A percentile compares a stretch with the other conserved stretches of the same genome.
phyloP scores from a whole-genome alignment of 2,329 filamentous ascomycete species.

The Hypoxylon rubiginosum region DNA sequence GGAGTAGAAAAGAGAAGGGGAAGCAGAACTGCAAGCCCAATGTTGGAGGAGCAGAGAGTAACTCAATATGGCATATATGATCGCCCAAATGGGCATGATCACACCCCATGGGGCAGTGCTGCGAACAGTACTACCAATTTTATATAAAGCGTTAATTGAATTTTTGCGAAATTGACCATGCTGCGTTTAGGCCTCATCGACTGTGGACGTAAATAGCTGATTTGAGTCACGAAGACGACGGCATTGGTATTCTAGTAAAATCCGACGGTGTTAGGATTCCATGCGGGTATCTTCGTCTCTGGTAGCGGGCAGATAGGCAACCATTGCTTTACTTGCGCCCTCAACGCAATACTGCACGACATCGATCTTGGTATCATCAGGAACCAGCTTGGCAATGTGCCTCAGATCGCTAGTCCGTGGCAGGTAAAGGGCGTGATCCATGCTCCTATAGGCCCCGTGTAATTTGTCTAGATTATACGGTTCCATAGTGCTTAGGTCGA shows the following conservation, averaged over 20 bases:
- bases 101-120: slow-evolving; percentile 11
- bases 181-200: not conserved
- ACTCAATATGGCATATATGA: slow-evolving; percentile 18
- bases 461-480: slow-evolving; percentile 81
- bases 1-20: slow-evolving; percentile 37
- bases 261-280: slow-evolving; percentile 17
- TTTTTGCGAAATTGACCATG: slow-evolving; percentile 6
- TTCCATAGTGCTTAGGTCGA: slow-evolving; percentile 87
- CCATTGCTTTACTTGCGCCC: slow-evolving; percentile 86
- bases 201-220: not conserved
- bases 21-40: slow-evolving; percentile 14
- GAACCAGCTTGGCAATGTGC: slow-evolving; percentile 76
- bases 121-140: slow-evolving; percentile 24
- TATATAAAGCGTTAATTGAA: slow-evolving; percentile 23
- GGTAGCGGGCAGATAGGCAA: slow-evolving; percentile 68
- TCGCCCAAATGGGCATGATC: slow-evolving; percentile 9
- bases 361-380: slow-evolving; percentile 68
- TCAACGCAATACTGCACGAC: slow-evolving; percentile 93
- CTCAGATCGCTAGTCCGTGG: slow-evolving; percentile 87
- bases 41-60: slow-evolving; percentile 19
- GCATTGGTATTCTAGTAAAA: not conserved
- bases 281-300: slow-evolving; percentile 23
- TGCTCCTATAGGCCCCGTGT: slow-evolving; percentile 70
- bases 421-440: slow-evolving; percentile 81
- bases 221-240: not conserved